Conservation (phyloP, 148 eudicot genomes). For the Talinum fruticosum region DNA sequence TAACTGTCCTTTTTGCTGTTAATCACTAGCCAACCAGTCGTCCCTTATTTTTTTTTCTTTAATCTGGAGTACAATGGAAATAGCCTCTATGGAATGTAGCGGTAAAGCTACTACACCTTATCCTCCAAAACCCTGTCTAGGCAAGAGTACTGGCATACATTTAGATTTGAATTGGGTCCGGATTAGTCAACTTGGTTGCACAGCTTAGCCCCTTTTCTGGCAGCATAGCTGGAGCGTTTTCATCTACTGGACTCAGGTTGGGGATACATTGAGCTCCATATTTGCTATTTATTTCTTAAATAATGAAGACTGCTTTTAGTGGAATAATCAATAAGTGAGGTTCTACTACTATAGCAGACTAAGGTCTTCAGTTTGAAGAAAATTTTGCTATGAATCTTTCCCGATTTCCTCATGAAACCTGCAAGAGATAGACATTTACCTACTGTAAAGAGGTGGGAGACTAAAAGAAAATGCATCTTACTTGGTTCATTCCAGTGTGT, state of each 20-base stretch:
- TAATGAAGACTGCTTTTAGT: background rate
- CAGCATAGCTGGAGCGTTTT: background rate
- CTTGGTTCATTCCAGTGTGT: slow-evolving; percentile 40
- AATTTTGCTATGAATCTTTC: background rate
- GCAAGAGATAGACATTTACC: too few species aligned
- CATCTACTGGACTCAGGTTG: background rate
- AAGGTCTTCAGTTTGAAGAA: background rate
- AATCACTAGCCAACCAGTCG: too few species aligned
- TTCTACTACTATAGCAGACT: background rate
- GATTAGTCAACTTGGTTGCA: background rate
- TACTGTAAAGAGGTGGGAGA: background rate
- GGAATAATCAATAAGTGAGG: background rate
- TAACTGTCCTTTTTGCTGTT: background rate
- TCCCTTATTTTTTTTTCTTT: background rate
- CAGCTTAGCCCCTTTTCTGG: background rate
- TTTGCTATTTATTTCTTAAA: background rate
- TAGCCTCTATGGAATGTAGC: too few species aligned
- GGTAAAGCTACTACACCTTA: background rate
- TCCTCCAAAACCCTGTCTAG: background rate
- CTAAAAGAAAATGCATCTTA: slow-evolving; percentile 28
- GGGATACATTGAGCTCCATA: background rate
- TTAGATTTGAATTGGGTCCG: background rate
- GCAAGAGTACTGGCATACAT: background rate
- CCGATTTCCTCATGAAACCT: too few species aligned
- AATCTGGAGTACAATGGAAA: background rate